Conservation (phyloP, 2,329 filamentous ascomycete genomes). For the Colletotrichum siamense region DNA sequence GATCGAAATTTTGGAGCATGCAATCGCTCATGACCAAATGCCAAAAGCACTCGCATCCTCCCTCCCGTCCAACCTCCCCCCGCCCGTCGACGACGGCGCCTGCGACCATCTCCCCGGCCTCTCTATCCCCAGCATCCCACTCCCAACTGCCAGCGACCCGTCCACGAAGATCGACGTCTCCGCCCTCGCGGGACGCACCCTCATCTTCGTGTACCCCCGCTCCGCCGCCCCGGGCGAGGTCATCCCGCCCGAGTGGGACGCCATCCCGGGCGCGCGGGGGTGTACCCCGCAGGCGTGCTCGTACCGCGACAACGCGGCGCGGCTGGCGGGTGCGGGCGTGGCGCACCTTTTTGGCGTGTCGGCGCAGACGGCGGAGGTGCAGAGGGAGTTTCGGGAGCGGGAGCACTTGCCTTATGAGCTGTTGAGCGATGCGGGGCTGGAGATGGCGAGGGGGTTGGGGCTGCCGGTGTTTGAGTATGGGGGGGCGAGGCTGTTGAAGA, state of each 20-base stretch:
- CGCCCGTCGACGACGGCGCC: background rate
- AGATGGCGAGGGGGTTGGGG: background rate
- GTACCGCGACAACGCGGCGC: background rate
- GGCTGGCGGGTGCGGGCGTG: background rate
- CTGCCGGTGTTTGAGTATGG: background rate
- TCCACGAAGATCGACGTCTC: background rate
- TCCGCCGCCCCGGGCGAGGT: background rate
- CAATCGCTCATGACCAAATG: background rate
- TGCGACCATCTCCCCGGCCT: background rate
- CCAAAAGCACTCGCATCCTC: background rate
- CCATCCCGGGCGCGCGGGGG: background rate
- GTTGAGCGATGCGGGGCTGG: background rate
- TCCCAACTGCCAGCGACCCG: background rate
- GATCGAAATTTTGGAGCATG: no score
- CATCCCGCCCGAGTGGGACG: background rate
- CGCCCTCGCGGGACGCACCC: rapidly evolving
- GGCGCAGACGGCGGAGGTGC: background rate
- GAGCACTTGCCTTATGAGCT: background rate
- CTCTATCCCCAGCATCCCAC: rapidly evolving
- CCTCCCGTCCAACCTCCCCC: background rate
- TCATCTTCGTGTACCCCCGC: background rate
- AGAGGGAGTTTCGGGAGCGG: background rate
- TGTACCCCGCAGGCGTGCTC: background rate
- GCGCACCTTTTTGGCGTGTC: background rate
- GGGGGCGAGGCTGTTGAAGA: background rate